Evolutionary conservation across 2,329 filamentous ascomycete genomes (phyloP).

Genomic region (Epichloe uncinata): DNA sequence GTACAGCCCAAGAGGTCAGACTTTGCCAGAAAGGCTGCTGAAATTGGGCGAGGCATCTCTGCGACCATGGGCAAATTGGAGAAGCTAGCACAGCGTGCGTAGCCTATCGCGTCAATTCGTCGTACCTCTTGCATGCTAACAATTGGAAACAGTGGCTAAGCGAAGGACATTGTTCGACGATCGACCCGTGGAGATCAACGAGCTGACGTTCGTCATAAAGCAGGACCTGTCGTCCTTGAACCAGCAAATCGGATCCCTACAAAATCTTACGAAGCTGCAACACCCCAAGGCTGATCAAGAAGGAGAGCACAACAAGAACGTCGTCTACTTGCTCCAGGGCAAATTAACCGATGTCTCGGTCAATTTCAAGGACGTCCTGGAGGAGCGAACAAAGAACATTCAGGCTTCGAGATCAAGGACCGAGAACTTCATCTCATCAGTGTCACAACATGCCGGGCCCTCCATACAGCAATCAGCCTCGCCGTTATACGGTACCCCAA

Average conservation of each 20-base stretch:
- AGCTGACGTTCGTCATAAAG: constrained; percentile 95
- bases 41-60: constrained; percentile 84
- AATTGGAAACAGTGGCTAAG: constrained; percentile 57
- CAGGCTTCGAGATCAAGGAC: constrained; percentile 85
- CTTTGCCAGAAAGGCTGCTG: constrained; percentile 81
- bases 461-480: constrained; percentile 64
- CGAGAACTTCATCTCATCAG: constrained; percentile 90
- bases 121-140: background rate
- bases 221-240: constrained; percentile 80
- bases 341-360: constrained; percentile 85
- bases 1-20: constrained; percentile 58
- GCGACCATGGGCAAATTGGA: constrained; percentile 91
- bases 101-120: background rate
- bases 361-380: constrained; percentile 95
- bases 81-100: constrained; percentile 69
- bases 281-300: constrained; percentile 66
- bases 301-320: constrained; percentile 96
- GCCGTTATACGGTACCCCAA: constrained; percentile 73
- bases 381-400: constrained; percentile 94
- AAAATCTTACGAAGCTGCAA: constrained; percentile 62
- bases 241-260: constrained; percentile 74
- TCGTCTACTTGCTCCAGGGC: constrained; percentile 80
- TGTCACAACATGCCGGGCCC: constrained; percentile 61
- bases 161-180: constrained; percentile 96
- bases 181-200: constrained; percentile 89